These are phyloP conservation scores for Podospora pseudocomata DNA, from an alignment of 495 filamentous ascomycete species.

Conservation along the genomic window DNA sequence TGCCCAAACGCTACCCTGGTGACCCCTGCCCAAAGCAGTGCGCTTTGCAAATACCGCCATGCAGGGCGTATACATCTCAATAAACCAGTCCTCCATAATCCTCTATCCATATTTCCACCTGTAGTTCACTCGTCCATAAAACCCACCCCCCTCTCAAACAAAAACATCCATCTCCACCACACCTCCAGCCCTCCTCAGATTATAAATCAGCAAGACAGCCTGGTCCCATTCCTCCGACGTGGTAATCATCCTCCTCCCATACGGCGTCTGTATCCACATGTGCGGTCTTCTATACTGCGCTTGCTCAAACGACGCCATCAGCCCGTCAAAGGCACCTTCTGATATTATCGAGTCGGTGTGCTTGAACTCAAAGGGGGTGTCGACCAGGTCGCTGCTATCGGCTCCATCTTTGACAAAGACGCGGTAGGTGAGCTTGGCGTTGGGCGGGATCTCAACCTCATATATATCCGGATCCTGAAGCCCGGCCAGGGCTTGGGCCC, in stretches of 20 bases:
- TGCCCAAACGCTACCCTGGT: no score
- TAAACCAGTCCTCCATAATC: no score
- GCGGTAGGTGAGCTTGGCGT: slow-evolving; percentile 22
- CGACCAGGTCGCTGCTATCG: slow-evolving; percentile 13
- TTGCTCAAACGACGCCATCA: slow-evolving; percentile 17
- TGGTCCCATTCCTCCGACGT: slow-evolving; percentile 18
- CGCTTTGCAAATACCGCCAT: no score
- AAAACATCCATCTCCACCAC: slow-evolving; percentile 22
- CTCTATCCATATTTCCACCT: no score
- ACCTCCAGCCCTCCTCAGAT: slow-evolving; percentile 14
- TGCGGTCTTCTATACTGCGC: slow-evolving; percentile 10
- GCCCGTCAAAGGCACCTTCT: slow-evolving; percentile 15
- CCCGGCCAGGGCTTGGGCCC: neutral
- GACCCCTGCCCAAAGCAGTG: no score
- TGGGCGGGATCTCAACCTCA: slow-evolving; percentile 21
- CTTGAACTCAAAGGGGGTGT: slow-evolving; percentile 6
- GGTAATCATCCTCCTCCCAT: slow-evolving; percentile 7
- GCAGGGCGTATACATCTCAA: no score
- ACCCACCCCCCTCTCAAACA: slow-evolving; percentile 10
- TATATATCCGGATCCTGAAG: neutral
- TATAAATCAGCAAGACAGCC: slow-evolving; percentile 20
- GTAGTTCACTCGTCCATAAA: no score
- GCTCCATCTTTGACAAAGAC: slow-evolving; percentile 21
- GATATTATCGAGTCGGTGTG: slow-evolving; percentile 17
- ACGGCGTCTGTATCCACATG: slow-evolving; percentile 17